Percentiles rank a stretch among this genome's conserved stretches.
Evolutionary conservation across 768 basidiomycete species (phyloP).

Genomic region (Lactifluus rugatus): DNA sequence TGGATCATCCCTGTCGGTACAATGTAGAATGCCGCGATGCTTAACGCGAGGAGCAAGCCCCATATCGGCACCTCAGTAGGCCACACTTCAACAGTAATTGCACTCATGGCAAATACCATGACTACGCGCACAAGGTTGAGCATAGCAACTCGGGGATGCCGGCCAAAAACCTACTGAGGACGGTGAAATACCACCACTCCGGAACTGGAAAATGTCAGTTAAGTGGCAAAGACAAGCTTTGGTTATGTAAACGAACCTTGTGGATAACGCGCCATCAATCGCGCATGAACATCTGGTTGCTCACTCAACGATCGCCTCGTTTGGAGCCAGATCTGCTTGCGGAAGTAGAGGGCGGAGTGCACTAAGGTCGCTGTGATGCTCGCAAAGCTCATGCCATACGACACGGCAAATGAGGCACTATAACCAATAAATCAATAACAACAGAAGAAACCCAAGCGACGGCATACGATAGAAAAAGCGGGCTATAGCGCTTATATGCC

Average conservation of each 20-base stretch:
- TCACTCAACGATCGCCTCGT: constrained; percentile 35
- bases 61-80: constrained; percentile 59
- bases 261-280: constrained; percentile 48
- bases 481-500: constrained; percentile 35
- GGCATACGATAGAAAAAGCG: constrained; percentile 39
- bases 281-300: constrained; percentile 42
- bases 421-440: constrained; percentile 6
- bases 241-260: constrained; percentile 8
- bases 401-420: constrained; percentile 55
- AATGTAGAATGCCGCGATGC: constrained; percentile 48
- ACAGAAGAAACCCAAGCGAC: constrained; percentile 47
- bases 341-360: constrained; percentile 38
- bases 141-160: not conserved
- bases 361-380: constrained; percentile 37
- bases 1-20: constrained; percentile 79
- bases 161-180: constrained; percentile 27
- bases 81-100: constrained; percentile 55
- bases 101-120: constrained; percentile 50
- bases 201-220: constrained; percentile 29
- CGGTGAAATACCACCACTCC: constrained; percentile 41
- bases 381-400: constrained; percentile 65
- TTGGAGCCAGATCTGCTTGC: constrained; percentile 35
- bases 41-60: constrained; percentile 47
- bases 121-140: constrained; percentile 34
- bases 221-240: not conserved